These are phyloP conservation scores for Yamadazyma sp. DNA, from an alignment of 805 yeast species.

Conservation along the genomic window DNA sequence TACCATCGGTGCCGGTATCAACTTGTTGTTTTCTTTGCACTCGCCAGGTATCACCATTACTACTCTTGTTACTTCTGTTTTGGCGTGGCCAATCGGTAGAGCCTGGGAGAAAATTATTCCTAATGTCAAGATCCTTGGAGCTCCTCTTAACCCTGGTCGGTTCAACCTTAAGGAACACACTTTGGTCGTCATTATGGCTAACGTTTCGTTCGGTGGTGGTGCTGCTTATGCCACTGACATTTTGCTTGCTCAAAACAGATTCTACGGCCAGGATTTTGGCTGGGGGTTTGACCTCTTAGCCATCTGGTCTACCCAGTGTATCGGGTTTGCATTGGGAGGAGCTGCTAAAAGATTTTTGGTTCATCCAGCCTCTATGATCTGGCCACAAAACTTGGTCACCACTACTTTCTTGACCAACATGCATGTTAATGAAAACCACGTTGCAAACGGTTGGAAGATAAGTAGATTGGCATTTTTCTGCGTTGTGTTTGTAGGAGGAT, in stretches of 20 bases:
- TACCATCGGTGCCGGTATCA: constrained; percentile 57
- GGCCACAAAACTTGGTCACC: constrained; percentile 69
- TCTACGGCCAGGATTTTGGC: constrained; percentile 39
- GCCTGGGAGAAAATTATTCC: constrained; percentile 42
- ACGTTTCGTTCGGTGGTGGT: constrained; percentile 18
- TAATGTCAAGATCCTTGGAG: constrained; percentile 21
- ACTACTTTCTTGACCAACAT: constrained; percentile 35
- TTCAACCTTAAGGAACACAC: constrained; percentile 26
- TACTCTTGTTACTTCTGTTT: constrained; percentile 55
- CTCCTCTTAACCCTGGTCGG: constrained; percentile 23
- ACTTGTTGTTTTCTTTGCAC: constrained; percentile 58
- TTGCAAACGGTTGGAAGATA: constrained; percentile 42
- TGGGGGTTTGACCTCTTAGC: constrained; percentile 28
- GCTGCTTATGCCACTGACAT: constrained; percentile 56
- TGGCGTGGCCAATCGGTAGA: constrained; percentile 61
- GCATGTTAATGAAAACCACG: constrained; percentile 49
- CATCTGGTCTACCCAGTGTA: constrained; percentile 52
- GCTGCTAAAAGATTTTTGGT: constrained; percentile 57
- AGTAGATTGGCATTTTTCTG: constrained; percentile 16
- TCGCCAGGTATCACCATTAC: constrained; percentile 53
- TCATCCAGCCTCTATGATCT: constrained; percentile 62
- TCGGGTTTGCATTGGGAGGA: constrained; percentile 72
- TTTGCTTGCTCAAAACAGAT: constrained; percentile 49
- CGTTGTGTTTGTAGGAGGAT: constrained; percentile 24
- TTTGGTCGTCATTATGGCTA: constrained; percentile 21